These are phyloP conservation scores for Neofusicoccum kwambonambiense DNA, from an alignment of 2,329 filamentous ascomycete genomes.

Conservation along the genomic window DNA sequence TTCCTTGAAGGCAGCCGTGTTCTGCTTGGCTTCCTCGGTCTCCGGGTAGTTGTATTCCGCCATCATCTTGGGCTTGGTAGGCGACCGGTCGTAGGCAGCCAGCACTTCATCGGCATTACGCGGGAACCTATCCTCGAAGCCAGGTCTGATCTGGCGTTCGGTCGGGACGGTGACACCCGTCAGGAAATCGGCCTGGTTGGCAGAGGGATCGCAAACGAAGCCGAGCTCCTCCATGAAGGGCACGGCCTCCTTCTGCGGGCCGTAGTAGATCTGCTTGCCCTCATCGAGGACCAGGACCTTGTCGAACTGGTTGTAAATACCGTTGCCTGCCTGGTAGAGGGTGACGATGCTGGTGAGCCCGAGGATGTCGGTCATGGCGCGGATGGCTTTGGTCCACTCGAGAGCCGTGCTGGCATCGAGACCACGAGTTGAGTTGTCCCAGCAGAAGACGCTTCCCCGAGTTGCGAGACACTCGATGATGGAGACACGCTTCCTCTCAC, in stretches of 20 bases:
- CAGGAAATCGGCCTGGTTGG: constrained; percentile 72
- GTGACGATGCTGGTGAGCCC: constrained; percentile 70
- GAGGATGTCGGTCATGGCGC: constrained; percentile 76
- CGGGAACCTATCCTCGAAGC: constrained; percentile 43
- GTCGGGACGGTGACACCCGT: constrained; percentile 63
- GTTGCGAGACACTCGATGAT: constrained; percentile 65
- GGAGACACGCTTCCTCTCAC: constrained; percentile 67
- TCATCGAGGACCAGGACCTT: constrained; percentile 73
- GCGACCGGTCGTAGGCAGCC: constrained; percentile 49
- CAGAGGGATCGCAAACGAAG: constrained; percentile 61
- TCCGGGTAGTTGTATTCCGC: constrained; percentile 59
- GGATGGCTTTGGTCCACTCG: constrained; percentile 73
- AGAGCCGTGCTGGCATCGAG: constrained; percentile 76
- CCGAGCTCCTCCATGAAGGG: constrained; percentile 67
- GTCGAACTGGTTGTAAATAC: constrained; percentile 64
- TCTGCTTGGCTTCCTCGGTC: constrained; percentile 43
- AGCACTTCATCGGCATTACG: constrained; percentile 45
- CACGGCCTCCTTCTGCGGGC: constrained; percentile 58
- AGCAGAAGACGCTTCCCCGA: constrained; percentile 55
- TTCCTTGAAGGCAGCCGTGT: constrained; percentile 52
- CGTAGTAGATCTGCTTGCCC: constrained; percentile 74
- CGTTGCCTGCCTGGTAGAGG: constrained; percentile 53
- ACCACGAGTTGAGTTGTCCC: constrained; percentile 69
- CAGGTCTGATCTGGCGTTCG: constrained; percentile 41
- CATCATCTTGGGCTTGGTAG: constrained; percentile 52